Evolutionary conservation across 345 rosid genomes (phyloP), one percentile per base, ranked within the genome.

Genomic region (Bruguiera sexangula): DNA sequence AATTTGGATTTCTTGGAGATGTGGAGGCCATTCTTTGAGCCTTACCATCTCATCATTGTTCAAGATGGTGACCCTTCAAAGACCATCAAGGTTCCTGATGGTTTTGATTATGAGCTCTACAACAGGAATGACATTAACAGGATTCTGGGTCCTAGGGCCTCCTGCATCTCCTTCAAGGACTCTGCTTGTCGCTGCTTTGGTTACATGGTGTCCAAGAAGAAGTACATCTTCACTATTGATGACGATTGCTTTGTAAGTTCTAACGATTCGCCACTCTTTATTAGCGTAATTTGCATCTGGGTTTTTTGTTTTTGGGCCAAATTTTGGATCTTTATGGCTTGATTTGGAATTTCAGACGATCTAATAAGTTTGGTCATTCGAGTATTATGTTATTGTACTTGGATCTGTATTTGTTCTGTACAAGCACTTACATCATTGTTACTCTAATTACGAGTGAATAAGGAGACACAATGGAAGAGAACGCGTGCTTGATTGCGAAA

Each of bases 111-210:
- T 67, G 98, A 91, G 77, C 96, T 94, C 18, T 91, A 89, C 74
- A 94, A 94, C 74, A 81, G 98, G 72, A 89, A 94, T 66, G 98
- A 94, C 37, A 89, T 94, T 37, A 89, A 94, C 78, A 76, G 83
- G 71, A 87, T 94, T 69, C 81, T 94, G 15, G 97, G 98, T 31
- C 96, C 98, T 1, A 94, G 85, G 88, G 97, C 98, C 29, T 86
- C 92, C 10, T 94, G 98, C 72, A 94, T 94, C 65, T 94, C 98
- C 39, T 94, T 91, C 72, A 91, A 91, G 87, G 98, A 94, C 81
- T 91, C 97, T 20, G 97, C 97, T 69, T 94, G 98, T 67, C 89
- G 98, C 5, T 91, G 97, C 87, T 94, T 94, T 73, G 98, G 98
- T 6, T 94, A 88, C 79, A 91, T 94, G 98, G 85, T 94, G 50